Percentiles rank a stretch among this genome's conserved stretches.
These are phyloP conservation scores for Debaryomyces sp. DNA, from an alignment of 1,139 yeast genomes.

Conservation along the genomic window DNA sequence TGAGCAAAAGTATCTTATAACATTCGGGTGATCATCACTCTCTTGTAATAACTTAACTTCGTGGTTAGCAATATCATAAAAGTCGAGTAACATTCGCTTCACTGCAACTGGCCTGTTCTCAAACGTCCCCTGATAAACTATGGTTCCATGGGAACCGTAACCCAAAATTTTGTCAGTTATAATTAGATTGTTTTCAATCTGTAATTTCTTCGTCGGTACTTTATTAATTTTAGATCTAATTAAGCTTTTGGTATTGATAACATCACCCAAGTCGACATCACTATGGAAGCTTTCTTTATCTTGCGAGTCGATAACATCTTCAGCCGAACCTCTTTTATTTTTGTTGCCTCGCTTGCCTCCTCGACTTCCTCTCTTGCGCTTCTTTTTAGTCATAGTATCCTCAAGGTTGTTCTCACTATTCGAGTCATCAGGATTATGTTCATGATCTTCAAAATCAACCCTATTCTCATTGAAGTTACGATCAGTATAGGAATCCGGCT, in stretches of 20 bases:
- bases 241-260: slow-evolving; percentile 33
- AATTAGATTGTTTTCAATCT: slow-evolving; percentile 55
- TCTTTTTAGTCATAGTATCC: slow-evolving; percentile 32
- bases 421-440: neutral
- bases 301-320: slow-evolving; percentile 15
- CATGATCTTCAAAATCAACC: neutral
- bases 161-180: slow-evolving; percentile 81
- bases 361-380: slow-evolving; percentile 81
- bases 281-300: slow-evolving; percentile 16
- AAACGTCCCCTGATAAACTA: slow-evolving; percentile 86
- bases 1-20: slow-evolving; percentile 88
- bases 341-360: slow-evolving; percentile 67
- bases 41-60: slow-evolving; percentile 88
- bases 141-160: slow-evolving; percentile 96
- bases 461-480: neutral
- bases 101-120: slow-evolving; percentile 95
- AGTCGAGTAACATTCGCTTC: slow-evolving; percentile 88
- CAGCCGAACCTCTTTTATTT: slow-evolving; percentile 34
- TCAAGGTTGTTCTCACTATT: slow-evolving; percentile 7
- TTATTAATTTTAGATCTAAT: slow-evolving; percentile 23
- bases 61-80: slow-evolving; percentile 93
- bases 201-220: slow-evolving; percentile 34
- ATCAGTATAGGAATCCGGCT: slow-evolving; percentile 3
- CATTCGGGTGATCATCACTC: slow-evolving; percentile 96
- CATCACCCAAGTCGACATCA: slow-evolving; percentile 15